phyloP scores from a whole-genome alignment of 768 basidiomycete genomes.

The Boletus insuetus region DNA sequence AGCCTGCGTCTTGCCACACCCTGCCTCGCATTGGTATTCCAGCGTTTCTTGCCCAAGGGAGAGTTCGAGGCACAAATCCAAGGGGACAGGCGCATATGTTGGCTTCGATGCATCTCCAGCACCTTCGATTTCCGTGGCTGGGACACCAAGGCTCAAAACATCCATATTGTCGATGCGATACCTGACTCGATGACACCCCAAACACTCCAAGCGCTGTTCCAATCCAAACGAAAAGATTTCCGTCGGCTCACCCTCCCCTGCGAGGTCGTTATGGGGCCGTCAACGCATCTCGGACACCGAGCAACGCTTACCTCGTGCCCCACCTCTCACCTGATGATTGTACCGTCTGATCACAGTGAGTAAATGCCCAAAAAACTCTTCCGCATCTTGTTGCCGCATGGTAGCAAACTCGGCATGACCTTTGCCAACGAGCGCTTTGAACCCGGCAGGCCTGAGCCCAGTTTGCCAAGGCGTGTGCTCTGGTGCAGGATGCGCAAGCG shows the following conservation, averaged over 20 bases:
- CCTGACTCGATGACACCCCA: conserved; percentile 72
- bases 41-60: conserved; percentile 53
- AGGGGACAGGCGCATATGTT: conserved; percentile 57
- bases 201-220: conserved; percentile 87
- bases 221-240: conserved; percentile 74
- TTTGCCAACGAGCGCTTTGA: conserved; percentile 88
- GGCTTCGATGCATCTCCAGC: conserved; percentile 38
- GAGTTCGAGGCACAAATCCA: conserved; percentile 60
- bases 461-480: conserved; percentile 50
- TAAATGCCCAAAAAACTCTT: conserved; percentile 88
- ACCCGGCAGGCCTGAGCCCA: conserved; percentile 76
- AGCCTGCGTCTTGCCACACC: conserved; percentile 65
- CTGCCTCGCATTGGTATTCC: conserved; percentile 80
- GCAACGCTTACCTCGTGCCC: conserved; percentile 32
- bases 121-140: conserved; percentile 43
- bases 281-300: neutral
- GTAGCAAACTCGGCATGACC: conserved; percentile 94
- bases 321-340: conserved; percentile 43
- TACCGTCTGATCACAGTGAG: conserved; percentile 70
- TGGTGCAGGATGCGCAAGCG: conserved; percentile 30
- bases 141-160: conserved; percentile 76
- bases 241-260: conserved; percentile 56
- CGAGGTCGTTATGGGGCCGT: neutral
- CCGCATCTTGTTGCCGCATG: conserved; percentile 96
- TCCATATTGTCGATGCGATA: conserved; percentile 79